phyloP scores from a whole-genome alignment of 352 stramenopile species.

The Elongisporangium undulatum region DNA sequence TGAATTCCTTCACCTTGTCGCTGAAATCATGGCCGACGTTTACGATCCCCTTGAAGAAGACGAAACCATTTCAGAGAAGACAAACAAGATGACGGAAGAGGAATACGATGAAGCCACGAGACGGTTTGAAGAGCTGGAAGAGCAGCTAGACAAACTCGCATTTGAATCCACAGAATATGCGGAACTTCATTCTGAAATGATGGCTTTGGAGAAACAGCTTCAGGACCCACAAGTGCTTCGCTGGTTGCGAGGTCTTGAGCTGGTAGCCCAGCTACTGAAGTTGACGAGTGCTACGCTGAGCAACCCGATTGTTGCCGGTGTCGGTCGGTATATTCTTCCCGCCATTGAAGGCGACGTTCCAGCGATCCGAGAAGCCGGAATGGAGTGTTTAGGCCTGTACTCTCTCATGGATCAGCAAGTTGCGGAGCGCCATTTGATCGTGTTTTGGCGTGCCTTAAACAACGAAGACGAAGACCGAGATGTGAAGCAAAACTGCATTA shows the following conservation, averaged over 20 bases:
- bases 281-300: constrained; percentile 62
- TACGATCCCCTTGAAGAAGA: constrained; percentile 64
- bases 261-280: constrained; percentile 69
- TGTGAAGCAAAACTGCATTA: constrained; percentile 73
- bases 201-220: constrained; percentile 57
- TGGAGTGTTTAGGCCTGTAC: constrained; percentile 72
- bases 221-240: constrained; percentile 67
- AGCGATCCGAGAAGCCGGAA: constrained; percentile 59
- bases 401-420: constrained; percentile 68
- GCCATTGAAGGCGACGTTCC: constrained; percentile 75
- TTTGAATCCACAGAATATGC: constrained; percentile 59
- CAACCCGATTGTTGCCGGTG: constrained; percentile 59
- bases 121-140: constrained; percentile 67
- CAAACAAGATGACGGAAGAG: constrained; percentile 38
- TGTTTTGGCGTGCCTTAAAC: constrained; percentile 78
- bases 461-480: constrained; percentile 75
- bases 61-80: constrained; percentile 17
- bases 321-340: constrained; percentile 71
- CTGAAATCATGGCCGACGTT: constrained; percentile 73
- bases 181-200: constrained; percentile 55
- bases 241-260: constrained; percentile 70
- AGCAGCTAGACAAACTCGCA: constrained; percentile 45
- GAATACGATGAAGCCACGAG: constrained; percentile 43
- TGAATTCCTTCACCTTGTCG: constrained; percentile 75
- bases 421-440: constrained; percentile 60